A percentile compares a stretch with the other conserved stretches of the same genome.
Conservation (phyloP, 352 stramenopile genomes). For the Pseudoperonospora humuli region DNA sequence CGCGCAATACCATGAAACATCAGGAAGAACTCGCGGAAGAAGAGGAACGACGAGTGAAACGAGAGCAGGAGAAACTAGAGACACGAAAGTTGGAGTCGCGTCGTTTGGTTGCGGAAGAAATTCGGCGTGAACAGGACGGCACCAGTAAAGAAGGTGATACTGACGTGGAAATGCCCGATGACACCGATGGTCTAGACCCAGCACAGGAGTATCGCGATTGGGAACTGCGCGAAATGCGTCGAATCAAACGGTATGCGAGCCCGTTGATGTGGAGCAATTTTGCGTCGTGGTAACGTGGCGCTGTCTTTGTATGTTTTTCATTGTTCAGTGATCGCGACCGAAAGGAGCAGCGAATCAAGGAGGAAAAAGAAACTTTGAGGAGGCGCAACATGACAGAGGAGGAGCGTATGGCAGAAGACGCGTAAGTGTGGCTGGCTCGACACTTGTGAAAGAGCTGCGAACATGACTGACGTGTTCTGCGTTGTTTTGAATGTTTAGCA, state of each 20-base stretch:
- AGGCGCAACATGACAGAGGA: slow-evolving; percentile 94
- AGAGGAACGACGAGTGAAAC: slow-evolving; percentile 49
- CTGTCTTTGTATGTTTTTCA: slow-evolving; percentile 1
- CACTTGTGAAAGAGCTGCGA: not conserved
- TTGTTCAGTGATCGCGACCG: slow-evolving; percentile 67
- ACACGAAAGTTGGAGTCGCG: slow-evolving; percentile 61
- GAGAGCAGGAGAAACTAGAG: slow-evolving; percentile 51
- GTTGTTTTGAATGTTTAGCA: slow-evolving; percentile 28
- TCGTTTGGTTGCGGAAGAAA: slow-evolving; percentile 67
- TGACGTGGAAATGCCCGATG: slow-evolving; percentile 85
- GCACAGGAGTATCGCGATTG: slow-evolving; percentile 89
- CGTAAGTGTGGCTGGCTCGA: slow-evolving; percentile 26
- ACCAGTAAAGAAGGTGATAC: slow-evolving; percentile 39
- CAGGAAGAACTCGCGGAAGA: slow-evolving; percentile 75
- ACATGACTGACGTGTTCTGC: not conserved
- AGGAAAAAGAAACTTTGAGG: slow-evolving; percentile 83
- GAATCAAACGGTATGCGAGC: slow-evolving; percentile 81
- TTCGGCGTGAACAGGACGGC: slow-evolving; percentile 55
- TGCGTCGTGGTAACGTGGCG: slow-evolving; percentile 4
- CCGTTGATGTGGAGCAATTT: not conserved
- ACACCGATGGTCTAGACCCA: slow-evolving; percentile 85
- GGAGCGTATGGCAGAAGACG: slow-evolving; percentile 90
- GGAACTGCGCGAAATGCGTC: slow-evolving; percentile 90
- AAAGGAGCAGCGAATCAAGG: slow-evolving; percentile 64
- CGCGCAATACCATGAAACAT: slow-evolving; percentile 72